Evolutionary conservation across 139 green algal genomes (phyloP).

Genomic region (Penium margaritaceum): DNA sequence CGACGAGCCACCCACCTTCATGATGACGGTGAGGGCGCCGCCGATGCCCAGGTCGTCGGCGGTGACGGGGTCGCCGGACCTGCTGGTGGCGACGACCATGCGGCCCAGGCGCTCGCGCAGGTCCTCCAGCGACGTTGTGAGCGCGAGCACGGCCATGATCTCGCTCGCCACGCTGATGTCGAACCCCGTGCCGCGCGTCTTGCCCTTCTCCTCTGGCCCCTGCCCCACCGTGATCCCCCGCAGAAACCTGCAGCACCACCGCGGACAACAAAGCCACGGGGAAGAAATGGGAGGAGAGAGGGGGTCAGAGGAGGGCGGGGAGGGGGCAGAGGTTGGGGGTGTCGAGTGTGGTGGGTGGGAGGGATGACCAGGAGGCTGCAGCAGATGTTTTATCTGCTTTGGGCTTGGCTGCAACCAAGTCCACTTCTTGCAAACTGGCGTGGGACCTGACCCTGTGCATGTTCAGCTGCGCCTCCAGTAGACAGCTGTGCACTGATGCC

Average conservation of each 20-base stretch:
- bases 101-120: constrained; percentile 75
- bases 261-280: neutral
- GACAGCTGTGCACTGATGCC: too few species aligned
- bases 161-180: constrained; percentile 84
- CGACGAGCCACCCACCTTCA: too few species aligned
- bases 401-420: too few species aligned
- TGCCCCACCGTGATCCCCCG: constrained; percentile 69
- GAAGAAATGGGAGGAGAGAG: neutral
- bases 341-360: too few species aligned
- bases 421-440: too few species aligned
- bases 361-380: too few species aligned
- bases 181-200: constrained; percentile 71
- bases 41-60: constrained; percentile 90
- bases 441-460: too few species aligned
- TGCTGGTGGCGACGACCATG: constrained; percentile 79
- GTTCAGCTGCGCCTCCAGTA: too few species aligned
- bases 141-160: constrained; percentile 92
- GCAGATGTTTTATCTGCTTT: too few species aligned
- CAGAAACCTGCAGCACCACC: constrained; percentile 38
- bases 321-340: too few species aligned
- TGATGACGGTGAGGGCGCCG: constrained; percentile 92
- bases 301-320: neutral
- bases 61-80: constrained; percentile 71
- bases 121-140: constrained; percentile 75
- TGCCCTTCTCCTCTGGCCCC: constrained; percentile 57